These are phyloP conservation scores for Colletotrichum karsti DNA, from an alignment of 2,329 filamentous ascomycete genomes.

Conservation along the genomic window DNA sequence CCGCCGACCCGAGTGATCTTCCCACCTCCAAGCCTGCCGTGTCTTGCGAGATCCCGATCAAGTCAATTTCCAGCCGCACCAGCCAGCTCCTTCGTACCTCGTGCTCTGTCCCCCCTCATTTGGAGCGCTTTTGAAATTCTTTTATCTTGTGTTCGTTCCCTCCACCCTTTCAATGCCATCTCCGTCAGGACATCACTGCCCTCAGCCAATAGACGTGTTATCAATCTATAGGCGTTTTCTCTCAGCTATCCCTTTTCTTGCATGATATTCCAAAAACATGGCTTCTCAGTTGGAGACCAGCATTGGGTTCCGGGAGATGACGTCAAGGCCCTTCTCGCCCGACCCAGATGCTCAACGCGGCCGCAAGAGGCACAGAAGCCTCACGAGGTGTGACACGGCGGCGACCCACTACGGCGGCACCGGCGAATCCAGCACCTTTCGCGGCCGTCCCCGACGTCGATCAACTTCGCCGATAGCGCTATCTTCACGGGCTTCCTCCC, in stretches of 20 bases:
- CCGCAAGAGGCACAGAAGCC: constrained; percentile 49
- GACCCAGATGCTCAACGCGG: constrained; percentile 37
- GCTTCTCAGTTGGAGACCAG: constrained; percentile 10
- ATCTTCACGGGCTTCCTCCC: constrained; percentile 41
- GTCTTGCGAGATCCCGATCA: constrained; percentile 20
- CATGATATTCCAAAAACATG: not conserved
- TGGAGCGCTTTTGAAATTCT: not conserved
- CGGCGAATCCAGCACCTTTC: constrained; percentile 52
- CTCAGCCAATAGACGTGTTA: not conserved
- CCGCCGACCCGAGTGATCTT: constrained; percentile 8
- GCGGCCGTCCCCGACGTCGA: constrained; percentile 49
- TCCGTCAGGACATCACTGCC: not conserved
- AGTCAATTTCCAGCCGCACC: constrained; percentile 4
- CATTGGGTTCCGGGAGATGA: constrained; percentile 5
- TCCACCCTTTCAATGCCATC: not conserved
- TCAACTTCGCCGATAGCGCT: constrained; percentile 45
- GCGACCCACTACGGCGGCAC: constrained; percentile 45
- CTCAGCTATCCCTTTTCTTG: not conserved
- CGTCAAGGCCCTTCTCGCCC: constrained; percentile 20
- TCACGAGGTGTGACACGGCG: constrained; percentile 41
- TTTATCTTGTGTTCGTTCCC: constrained; percentile 14
- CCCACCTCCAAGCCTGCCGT: constrained; percentile 1
- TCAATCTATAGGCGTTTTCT: not conserved
- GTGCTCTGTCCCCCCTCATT: not conserved
- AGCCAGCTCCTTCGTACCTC: constrained; percentile 9